These are phyloP conservation scores for Podaxis pistillaris DNA, from an alignment of 768 basidiomycete genomes.

Conservation along the genomic window DNA sequence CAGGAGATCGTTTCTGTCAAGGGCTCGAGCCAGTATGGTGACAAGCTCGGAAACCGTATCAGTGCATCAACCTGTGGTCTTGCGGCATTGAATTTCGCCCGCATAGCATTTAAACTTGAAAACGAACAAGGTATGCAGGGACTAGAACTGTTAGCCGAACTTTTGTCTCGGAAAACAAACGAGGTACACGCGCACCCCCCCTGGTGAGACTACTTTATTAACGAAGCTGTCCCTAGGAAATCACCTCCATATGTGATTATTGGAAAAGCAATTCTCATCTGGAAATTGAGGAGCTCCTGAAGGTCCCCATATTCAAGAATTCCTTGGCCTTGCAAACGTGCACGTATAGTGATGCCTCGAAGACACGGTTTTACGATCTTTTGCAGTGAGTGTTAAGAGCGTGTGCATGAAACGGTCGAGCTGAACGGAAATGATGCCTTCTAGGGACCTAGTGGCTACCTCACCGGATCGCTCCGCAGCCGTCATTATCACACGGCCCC, in stretches of 20 bases:
- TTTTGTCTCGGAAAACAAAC: slow-evolving; percentile 13
- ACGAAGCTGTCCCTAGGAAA: slow-evolving; percentile 38
- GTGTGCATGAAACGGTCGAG: background rate
- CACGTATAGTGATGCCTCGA: slow-evolving; percentile 30
- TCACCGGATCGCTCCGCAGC: slow-evolving; percentile 29
- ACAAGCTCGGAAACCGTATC: slow-evolving; percentile 28
- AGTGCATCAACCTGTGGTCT: slow-evolving; percentile 59
- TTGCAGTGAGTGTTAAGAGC: slow-evolving; percentile 24
- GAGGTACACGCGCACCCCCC: slow-evolving; percentile 10
- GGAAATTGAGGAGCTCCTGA: slow-evolving; percentile 13
- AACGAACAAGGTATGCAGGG: slow-evolving; percentile 25
- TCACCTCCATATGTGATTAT: slow-evolving; percentile 51
- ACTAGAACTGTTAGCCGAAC: slow-evolving; percentile 1
- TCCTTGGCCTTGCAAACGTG: slow-evolving; percentile 53
- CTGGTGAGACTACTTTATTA: background rate
- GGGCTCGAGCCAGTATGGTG: slow-evolving; percentile 57
- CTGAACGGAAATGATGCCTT: background rate
- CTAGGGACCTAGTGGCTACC: slow-evolving; percentile 27
- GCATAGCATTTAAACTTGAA: slow-evolving; percentile 37
- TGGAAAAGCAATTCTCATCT: slow-evolving; percentile 37
- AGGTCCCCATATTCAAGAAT: slow-evolving; percentile 26
- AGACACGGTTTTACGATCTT: slow-evolving; percentile 26
- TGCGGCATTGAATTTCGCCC: slow-evolving; percentile 63
- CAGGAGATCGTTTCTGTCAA: slow-evolving; percentile 42
- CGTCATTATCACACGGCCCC: slow-evolving; percentile 64